These are phyloP conservation scores for Neurospora tetrasperma DNA, from an alignment of 495 filamentous ascomycete species.

Conservation along the genomic window DNA sequence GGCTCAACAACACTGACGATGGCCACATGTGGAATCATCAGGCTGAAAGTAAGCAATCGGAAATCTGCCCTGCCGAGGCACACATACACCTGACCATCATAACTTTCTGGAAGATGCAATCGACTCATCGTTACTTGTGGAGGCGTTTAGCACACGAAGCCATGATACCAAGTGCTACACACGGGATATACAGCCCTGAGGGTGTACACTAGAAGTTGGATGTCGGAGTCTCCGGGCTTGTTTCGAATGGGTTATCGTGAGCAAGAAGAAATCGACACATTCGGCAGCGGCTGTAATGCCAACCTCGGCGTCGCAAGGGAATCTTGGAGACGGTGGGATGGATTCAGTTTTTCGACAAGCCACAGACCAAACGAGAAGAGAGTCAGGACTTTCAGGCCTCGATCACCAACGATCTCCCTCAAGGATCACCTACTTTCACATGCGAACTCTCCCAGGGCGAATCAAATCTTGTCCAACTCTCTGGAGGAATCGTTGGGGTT, in stretches of 20 bases:
- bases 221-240: conserved; percentile 10
- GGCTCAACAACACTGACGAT: not conserved
- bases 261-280: not conserved
- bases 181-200: conserved; percentile 35
- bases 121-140: not conserved
- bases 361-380: not conserved
- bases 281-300: not conserved
- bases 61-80: not conserved
- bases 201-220: conserved; percentile 48
- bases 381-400: not conserved
- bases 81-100: not conserved
- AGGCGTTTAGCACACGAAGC: not conserved
- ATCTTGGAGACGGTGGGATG: not conserved
- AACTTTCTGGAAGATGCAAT: not conserved
- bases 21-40: not conserved
- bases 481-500: not conserved
- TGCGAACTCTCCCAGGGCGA: not conserved
- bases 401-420: not conserved
- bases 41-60: not conserved
- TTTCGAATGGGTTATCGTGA: not conserved
- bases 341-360: not conserved
- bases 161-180: conserved; percentile 19
- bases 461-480: not conserved
- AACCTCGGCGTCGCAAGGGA: not conserved
- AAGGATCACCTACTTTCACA: not conserved